Evolutionary conservation across 768 basidiomycete genomes (phyloP), one percentile per base, ranked within the genome.

Genomic region (Albatrellus ellisii): DNA sequence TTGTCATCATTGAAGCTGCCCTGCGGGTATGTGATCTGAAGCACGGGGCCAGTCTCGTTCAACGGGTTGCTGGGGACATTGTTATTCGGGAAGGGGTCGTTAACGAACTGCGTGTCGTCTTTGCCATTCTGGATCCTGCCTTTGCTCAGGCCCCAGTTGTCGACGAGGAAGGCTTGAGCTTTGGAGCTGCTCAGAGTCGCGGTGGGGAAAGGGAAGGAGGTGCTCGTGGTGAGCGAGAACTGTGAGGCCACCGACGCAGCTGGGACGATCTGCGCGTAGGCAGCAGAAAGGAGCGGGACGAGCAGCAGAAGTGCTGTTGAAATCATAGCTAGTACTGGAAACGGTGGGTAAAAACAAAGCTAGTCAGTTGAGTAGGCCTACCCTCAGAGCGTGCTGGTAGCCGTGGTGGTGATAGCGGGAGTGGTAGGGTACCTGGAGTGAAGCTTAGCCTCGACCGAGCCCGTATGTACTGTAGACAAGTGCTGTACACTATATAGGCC

Each of bases 21-120:
- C 26, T 62, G 62, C 2, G 75, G 70, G 52, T 86, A 86, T 1
- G 73, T 78, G 11, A 79, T 73, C 54, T 70, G 68, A 18, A 83
- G 64, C 6, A 68, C 69, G 4, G 67, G 59, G 10, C 52, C 47
- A 21, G 57, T 48, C 4, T 62, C 56, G 6, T 59, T 51, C 31
- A 53, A 56, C 10, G 45, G 18, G 39, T 27, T 28, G 32, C 51
- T 35, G 20, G 68, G 60, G 1, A 59, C 61, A 6, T 66, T 60
- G 7, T 63, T 58, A 43, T 62, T 62, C 4, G 80, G 73, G 59
- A 79, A 85, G 0, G 81, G 79, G 54, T 87, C 79, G 12, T 52
- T 43, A 35, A 83, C 77, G 54, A 85, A 85, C 6, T 63, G 65
- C 42, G 84, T 56, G 50, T 80, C 69, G 35, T 59, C 48, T 0